Evolutionary conservation across 192 early-diverging fungal genomes (phyloP), one percentile per base, ranked within the genome.

Genomic region (Coemansia sp.): DNA sequence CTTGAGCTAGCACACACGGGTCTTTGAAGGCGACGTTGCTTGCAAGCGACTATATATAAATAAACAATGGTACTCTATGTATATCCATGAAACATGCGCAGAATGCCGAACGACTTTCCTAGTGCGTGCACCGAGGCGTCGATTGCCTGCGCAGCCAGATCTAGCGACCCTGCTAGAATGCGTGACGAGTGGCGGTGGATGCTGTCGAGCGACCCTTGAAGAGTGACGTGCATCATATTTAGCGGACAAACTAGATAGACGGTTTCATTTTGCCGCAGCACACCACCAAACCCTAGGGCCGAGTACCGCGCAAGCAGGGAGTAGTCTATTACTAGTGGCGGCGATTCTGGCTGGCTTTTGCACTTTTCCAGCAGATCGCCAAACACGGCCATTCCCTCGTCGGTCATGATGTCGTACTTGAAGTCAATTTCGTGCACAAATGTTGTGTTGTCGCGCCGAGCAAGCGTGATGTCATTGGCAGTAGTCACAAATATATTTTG

Each of bases 321-420:
- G 15, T 53, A 53, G 17, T 53, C 52, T 18, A 53, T 53, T 33
- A 32, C 52, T 8, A 53, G 52, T 17, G 52, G 52, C 32, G 52
- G 52, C 32, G 52, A 53, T 5, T 8, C 32, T 7, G 26, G 52
- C 52, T 18, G 32, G 52, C n/a, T 53, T 33, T 33, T 26, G 33
- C 52, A 53, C 52, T 53, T 53, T 24, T 17, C 29, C 27, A 53
- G 22, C 14, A 53, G 32, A 32, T 36, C 29, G 8, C 52, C 52
- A 17, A 53, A 33, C 11, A 53, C 29, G 8, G 14, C n/a, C 52
- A 53, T 53, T 18, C 15, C 52, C 29, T 26, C 29, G 8, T 53
- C 52, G 10, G 26, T 26, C 27, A 26, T 17, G 12, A 53, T 34
- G 29, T 53, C 32, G 32, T 53, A 53, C n/a, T 11, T 17, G 17